Evolutionary conservation across 2,329 filamentous ascomycete species (phyloP).

Genomic region (Lanzia echinophila): DNA sequence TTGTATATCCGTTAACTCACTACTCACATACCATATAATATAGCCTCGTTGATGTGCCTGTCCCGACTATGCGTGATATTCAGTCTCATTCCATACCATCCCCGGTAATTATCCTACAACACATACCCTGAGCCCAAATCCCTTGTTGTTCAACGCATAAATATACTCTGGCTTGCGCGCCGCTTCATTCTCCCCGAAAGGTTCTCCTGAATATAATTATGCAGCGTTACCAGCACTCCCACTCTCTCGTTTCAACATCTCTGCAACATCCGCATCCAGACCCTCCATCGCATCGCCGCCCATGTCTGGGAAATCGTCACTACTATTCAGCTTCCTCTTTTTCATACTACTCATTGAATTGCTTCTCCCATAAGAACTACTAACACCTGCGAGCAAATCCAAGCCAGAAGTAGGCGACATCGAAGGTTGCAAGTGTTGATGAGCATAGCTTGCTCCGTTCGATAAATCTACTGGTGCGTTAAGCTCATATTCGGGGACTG

Average conservation of each 20-base stretch:
- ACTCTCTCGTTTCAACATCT: conserved; percentile 40
- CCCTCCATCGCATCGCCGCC: conserved; percentile 46
- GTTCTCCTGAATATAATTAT: too few relatives aligned
- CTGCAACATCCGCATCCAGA: conserved; percentile 55
- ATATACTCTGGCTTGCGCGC: too few relatives aligned
- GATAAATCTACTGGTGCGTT: conserved; percentile 29
- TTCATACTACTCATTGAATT: conserved; percentile 31
- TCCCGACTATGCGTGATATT: too few relatives aligned
- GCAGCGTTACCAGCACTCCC: background rate
- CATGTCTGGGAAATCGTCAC: conserved; percentile 40
- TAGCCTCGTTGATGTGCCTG: too few relatives aligned
- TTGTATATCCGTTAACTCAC: too few relatives aligned
- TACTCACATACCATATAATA: too few relatives aligned
- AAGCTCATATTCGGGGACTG: conserved; percentile 31
- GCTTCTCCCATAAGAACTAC: conserved; percentile 28
- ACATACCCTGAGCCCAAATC: too few relatives aligned
- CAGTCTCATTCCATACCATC: too few relatives aligned
- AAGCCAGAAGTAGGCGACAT: conserved; percentile 27
- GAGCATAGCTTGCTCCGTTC: conserved; percentile 9
- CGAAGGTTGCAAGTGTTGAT: conserved; percentile 5
- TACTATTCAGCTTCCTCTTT: conserved; percentile 42
- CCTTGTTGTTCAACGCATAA: too few relatives aligned
- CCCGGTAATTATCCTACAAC: too few relatives aligned
- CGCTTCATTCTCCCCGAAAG: too few relatives aligned
- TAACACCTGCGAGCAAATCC: conserved; percentile 34